phyloP scores from a whole-genome alignment of 768 basidiomycete genomes.

The Suillus discolor region DNA sequence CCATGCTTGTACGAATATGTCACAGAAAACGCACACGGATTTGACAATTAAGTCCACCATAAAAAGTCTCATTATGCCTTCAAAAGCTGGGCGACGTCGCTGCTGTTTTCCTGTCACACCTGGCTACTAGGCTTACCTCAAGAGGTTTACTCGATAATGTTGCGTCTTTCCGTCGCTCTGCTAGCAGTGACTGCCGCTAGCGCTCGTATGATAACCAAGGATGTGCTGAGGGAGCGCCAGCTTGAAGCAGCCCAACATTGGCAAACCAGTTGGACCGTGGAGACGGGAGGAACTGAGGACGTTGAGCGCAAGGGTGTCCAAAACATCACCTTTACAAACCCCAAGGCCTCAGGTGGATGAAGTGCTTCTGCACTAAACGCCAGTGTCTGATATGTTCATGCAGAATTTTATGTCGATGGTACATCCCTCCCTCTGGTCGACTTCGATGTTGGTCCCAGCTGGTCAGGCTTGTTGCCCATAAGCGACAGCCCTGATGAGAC shows the following conservation, averaged over 20 bases:
- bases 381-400: not conserved
- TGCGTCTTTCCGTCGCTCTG: conserved; percentile 17
- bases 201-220: conserved; percentile 35
- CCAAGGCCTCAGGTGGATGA: conserved; percentile 55
- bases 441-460: conserved; percentile 76
- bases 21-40: not conserved
- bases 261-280: conserved; percentile 11
- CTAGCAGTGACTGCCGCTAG: conserved; percentile 13
- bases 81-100: not conserved
- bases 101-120: not conserved
- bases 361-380: not conserved
- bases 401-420: conserved; percentile 75
- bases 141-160: conserved; percentile 3
- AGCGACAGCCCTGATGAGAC: conserved; percentile 62
- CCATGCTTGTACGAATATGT: not conserved
- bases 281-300: conserved; percentile 7
- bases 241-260: conserved; percentile 49
- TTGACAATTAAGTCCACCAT: not conserved
- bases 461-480: conserved; percentile 75
- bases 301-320: conserved; percentile 35
- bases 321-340: conserved; percentile 74
- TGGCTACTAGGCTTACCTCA: not conserved
- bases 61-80: not conserved
- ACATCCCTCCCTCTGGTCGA: conserved; percentile 64
- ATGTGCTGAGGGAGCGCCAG: conserved; percentile 48